Conservation (phyloP, 257 asterid genomes). For the Dorcoceras hygrometricum region DNA sequence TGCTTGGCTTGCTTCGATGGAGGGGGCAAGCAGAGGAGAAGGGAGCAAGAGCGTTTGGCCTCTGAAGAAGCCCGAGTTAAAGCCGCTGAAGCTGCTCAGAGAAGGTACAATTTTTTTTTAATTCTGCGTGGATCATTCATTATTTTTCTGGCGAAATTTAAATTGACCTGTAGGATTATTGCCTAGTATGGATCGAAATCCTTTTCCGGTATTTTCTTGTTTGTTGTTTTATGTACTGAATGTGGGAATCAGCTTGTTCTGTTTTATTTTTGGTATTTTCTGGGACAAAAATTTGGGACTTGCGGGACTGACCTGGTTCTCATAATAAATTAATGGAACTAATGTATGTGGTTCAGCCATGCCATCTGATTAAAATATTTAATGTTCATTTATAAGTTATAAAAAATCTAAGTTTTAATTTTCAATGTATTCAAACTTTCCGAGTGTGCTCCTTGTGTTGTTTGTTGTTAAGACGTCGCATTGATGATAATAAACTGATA, state of each 20-base stretch:
- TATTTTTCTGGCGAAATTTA: constrained; percentile 22
- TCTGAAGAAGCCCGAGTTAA: constrained; percentile 76
- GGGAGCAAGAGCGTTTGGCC: constrained; percentile 78
- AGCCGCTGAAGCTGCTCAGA: constrained; percentile 95
- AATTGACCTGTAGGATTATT: constrained; percentile 8
- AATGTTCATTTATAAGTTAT: too few species aligned
- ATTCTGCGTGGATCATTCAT: background rate
- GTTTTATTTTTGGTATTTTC: background rate
- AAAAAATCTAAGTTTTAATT: too few species aligned
- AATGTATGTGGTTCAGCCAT: background rate
- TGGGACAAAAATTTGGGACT: too few species aligned
- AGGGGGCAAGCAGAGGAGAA: constrained; percentile 64
- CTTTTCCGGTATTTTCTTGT: background rate
- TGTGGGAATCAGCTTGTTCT: background rate
- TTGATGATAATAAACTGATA: constrained; percentile 10
- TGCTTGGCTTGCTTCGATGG: constrained; percentile 88
- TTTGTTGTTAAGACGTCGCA: background rate
- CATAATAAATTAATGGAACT: background rate
- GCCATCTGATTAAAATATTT: background rate
- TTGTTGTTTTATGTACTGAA: background rate
- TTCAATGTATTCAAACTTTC: background rate
- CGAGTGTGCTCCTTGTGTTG: background rate
- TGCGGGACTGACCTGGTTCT: too few species aligned
- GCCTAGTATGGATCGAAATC: background rate
- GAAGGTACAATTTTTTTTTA: constrained; percentile 39